A percentile compares a stretch with the other conserved stretches of the same genome.
These are phyloP conservation scores for Fistulinella prunicolor DNA, from an alignment of 768 basidiomycete genomes.

Conservation along the genomic window DNA sequence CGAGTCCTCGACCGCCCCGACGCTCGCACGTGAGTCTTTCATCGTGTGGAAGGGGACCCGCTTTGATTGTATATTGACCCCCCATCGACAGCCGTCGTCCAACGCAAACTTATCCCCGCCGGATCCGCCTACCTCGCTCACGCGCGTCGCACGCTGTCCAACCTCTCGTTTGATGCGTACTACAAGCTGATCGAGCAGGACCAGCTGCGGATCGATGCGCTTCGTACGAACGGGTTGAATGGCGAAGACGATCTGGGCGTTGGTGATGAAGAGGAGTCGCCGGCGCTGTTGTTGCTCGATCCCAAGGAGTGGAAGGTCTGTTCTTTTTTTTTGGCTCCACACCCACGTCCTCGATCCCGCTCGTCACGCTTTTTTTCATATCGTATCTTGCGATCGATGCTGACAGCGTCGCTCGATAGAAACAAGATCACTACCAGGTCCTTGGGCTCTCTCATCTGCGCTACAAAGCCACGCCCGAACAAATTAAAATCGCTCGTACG, in stretches of 20 bases:
- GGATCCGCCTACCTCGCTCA: slow-evolving; percentile 87
- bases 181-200: slow-evolving; percentile 65
- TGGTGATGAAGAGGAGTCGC: slow-evolving; percentile 83
- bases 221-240: slow-evolving; percentile 45
- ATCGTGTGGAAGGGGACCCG: neutral
- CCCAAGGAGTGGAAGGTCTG: slow-evolving; percentile 97
- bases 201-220: slow-evolving; percentile 46
- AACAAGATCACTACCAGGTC: slow-evolving; percentile 98
- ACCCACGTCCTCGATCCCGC: neutral
- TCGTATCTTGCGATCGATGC: slow-evolving; percentile 1
- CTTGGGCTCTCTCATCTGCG: slow-evolving; percentile 91
- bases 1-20: no score
- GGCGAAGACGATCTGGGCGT: slow-evolving; percentile 86
- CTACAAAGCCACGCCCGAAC: slow-evolving; percentile 80
- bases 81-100: slow-evolving; percentile 28
- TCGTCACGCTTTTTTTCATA: neutral
- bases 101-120: slow-evolving; percentile 68
- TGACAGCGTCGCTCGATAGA: slow-evolving; percentile 42
- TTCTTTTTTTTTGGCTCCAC: neutral
- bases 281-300: slow-evolving; percentile 70
- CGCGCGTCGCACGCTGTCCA: slow-evolving; percentile 69
- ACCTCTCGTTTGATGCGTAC: slow-evolving; percentile 79
- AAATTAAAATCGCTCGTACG: slow-evolving; percentile 96
- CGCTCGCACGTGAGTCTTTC: slow-evolving; percentile 28
- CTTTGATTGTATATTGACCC: no score